These are phyloP conservation scores for Pythium volutum DNA, from an alignment of 352 stramenopile genomes.

Conservation along the genomic window DNA sequence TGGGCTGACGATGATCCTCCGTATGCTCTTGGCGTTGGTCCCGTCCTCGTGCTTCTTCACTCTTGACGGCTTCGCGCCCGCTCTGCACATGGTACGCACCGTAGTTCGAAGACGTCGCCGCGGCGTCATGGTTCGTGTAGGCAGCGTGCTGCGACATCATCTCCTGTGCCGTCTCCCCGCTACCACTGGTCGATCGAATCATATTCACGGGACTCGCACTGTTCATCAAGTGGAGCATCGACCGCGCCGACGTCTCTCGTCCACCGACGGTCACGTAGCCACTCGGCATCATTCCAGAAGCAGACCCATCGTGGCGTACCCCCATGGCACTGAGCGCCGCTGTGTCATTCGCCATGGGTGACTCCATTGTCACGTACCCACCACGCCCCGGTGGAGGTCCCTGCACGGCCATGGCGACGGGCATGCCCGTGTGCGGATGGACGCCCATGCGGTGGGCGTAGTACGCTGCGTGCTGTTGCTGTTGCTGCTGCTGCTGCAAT, in stretches of 20 bases:
- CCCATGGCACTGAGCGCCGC: slow-evolving; percentile 6
- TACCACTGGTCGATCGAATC: slow-evolving; percentile 18
- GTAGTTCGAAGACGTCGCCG: slow-evolving; percentile 1
- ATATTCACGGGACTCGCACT: slow-evolving; percentile 6
- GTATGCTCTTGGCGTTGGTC: not conserved
- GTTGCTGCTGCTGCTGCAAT: slow-evolving; percentile 27
- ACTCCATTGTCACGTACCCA: slow-evolving; percentile 20
- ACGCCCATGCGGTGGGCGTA: slow-evolving; percentile 46
- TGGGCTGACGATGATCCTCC: not conserved
- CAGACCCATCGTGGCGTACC: slow-evolving; percentile 8
- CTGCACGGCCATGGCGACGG: slow-evolving; percentile 14
- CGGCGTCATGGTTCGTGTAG: slow-evolving; percentile 7
- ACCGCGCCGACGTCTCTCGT: slow-evolving; percentile 43
- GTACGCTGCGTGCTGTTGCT: slow-evolving; percentile 41
- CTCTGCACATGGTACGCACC: slow-evolving; percentile 1
- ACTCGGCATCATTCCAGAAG: slow-evolving; percentile 4
- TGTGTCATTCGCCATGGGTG: slow-evolving; percentile 1
- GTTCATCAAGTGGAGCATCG: slow-evolving; percentile 60
- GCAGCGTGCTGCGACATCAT: slow-evolving; percentile 8
- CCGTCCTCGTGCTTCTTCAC: slow-evolving; percentile 1
- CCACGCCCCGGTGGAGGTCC: slow-evolving; percentile 6
- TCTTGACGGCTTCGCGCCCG: slow-evolving; percentile 2
- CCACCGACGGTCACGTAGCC: slow-evolving; percentile 10
- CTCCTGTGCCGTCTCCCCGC: slow-evolving; percentile 3
- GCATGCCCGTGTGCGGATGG: slow-evolving; percentile 26